Base-by-base conservation (phyloP, 2,329 filamentous ascomycete genomes). In the Claviceps paspali region DNA sequence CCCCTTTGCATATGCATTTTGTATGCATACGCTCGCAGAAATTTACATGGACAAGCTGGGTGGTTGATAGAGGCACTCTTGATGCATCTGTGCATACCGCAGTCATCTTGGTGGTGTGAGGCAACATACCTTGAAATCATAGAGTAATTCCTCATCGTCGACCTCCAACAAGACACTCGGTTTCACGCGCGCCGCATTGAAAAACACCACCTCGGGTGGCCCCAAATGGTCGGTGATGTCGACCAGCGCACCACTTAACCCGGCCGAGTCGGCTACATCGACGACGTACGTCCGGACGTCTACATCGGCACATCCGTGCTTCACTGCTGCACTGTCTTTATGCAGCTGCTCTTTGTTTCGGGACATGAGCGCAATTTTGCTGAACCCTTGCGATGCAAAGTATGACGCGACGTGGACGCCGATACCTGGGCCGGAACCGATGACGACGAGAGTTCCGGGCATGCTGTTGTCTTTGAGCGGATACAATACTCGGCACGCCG, bases 381-480 rank as follows among this genome's bases (percentile, higher is more conserved):
- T 92, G 73, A 84, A 94, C 48, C 84, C 83, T 54, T 86, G 84
- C 38, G 72, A 65, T 15, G 86, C 84, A 37, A 94, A 76, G 53
- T 92, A 82, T 24, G 80, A 68, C 22, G 85, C 82, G 55, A 83
- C 94, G 63, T 94, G 85, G 62, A 91, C 92, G 53, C 87, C 87
- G 45, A 95, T 77, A 45, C 87, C 87, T 58, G 94, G 87, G 10
- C 84, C 92, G 36, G 85, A 87, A 45, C 87, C 87, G 21, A 87
- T 94, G 31, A 95, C 73, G 39, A 94, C 71, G 14, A 44, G 38
- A 4, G 31, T 12, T n/a, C 27, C 14, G 21, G 24, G 23, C 34
- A 36, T 33, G 19, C 6, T 33, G 12, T 14, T 21, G 18, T 19
- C 14, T 31, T 18, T 11, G n/a, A n/a, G n/a, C n/a, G n/a, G n/a